phyloP scores from a whole-genome alignment of 169 alveolate genomes.

The Plasmodium chabaudi region DNA sequence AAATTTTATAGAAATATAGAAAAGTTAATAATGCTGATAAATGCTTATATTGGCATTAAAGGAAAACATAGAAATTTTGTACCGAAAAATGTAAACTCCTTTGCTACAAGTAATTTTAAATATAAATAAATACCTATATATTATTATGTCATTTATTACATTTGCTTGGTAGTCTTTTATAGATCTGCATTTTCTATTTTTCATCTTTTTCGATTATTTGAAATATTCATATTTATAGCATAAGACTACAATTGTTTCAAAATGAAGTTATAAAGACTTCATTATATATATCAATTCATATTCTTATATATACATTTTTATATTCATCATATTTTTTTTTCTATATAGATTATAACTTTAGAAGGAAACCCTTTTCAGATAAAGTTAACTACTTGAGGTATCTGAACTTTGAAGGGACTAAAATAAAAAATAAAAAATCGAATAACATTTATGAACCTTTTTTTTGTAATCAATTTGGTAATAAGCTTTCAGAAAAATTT shows the following conservation, averaged over 20 bases:
- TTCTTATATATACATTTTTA: neutral
- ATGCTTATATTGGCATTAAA: slow-evolving; percentile 60
- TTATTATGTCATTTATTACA: too few relatives aligned
- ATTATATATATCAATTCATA: too few relatives aligned
- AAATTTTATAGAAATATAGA: neutral
- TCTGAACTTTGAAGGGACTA: slow-evolving; percentile 2
- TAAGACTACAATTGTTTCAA: too few relatives aligned
- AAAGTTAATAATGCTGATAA: slow-evolving; percentile 57
- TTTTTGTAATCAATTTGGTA: too few relatives aligned
- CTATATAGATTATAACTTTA: slow-evolving; percentile 26
- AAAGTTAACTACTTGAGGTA: slow-evolving; percentile 6
- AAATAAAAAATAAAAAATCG: slow-evolving; percentile 11
- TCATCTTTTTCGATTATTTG: too few relatives aligned
- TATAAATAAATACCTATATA: too few relatives aligned
- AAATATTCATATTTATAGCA: too few relatives aligned
- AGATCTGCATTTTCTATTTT: too few relatives aligned
- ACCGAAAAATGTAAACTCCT: slow-evolving; percentile 53
- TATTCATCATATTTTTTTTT: neutral
- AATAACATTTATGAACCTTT: too few relatives aligned
- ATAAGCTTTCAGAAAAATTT: too few relatives aligned
- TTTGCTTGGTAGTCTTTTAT: too few relatives aligned
- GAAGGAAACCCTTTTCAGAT: slow-evolving; percentile 40
- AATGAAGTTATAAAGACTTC: too few relatives aligned
- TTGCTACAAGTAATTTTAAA: slow-evolving; percentile 29
- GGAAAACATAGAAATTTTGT: slow-evolving; percentile 47